Conservation (phyloP, 768 basidiomycete species). For the Steccherinum ochraceum region DNA sequence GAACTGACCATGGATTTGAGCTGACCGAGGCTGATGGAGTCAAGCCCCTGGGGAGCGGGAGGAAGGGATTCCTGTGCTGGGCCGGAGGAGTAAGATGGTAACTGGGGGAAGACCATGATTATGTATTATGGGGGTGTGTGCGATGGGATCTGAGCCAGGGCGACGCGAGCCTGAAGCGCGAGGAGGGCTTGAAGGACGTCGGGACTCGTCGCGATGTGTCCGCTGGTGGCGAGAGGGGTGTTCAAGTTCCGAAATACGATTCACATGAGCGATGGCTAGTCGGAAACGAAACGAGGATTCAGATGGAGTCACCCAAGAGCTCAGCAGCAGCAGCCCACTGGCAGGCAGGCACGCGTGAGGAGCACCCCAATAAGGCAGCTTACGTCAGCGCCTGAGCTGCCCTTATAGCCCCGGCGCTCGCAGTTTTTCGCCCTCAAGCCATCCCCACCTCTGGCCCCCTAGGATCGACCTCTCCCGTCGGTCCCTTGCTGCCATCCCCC, state of each 20-base stretch:
- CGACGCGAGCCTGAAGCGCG: not conserved
- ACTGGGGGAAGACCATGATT: conserved; percentile 30
- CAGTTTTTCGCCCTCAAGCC: conserved; percentile 16
- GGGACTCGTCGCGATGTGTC: conserved; percentile 1
- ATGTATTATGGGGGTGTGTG: too few relatives aligned
- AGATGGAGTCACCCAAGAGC: too few relatives aligned
- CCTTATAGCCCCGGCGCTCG: conserved; percentile 15
- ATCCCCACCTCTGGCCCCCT: conserved; percentile 29
- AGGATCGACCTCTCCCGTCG: conserved; percentile 42
- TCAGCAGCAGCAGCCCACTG: too few relatives aligned
- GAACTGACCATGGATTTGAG: conserved; percentile 67
- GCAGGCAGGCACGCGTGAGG: too few relatives aligned
- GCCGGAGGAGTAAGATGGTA: conserved; percentile 17
- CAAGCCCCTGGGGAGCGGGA: conserved; percentile 31
- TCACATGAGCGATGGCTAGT: too few relatives aligned
- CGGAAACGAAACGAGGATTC: too few relatives aligned
- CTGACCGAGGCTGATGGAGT: conserved; percentile 79
- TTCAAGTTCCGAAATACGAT: too few relatives aligned
- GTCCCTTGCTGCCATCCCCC: conserved; percentile 32
- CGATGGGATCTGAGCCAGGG: not conserved
- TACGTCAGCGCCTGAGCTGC: conserved; percentile 16
- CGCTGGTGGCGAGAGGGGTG: too few relatives aligned
- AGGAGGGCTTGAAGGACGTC: not conserved
- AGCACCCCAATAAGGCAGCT: conserved; percentile 8
- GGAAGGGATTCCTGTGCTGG: conserved; percentile 25